Percentiles rank a stretch among this genome's conserved stretches.
These are phyloP conservation scores for Thalassiosira ordinaria DNA, from an alignment of 352 stramenopile genomes.

Conservation along the genomic window DNA sequence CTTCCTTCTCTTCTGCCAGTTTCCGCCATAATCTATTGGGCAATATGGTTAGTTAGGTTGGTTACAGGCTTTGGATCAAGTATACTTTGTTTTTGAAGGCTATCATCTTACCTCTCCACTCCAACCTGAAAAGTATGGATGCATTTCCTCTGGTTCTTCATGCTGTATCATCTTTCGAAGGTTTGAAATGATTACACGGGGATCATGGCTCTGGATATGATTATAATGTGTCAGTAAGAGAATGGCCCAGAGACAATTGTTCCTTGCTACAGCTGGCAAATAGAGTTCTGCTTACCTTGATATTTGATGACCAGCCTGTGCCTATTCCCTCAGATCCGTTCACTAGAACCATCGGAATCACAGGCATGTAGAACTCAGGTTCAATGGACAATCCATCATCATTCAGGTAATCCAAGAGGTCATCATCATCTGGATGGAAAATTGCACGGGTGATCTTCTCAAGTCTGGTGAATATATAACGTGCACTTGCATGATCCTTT, in stretches of 20 bases:
- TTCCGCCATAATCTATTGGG: constrained; percentile 65
- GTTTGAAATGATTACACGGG: constrained; percentile 95
- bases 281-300: constrained; percentile 30
- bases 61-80: too few species aligned
- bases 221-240: too few species aligned
- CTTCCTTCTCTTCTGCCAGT: constrained; percentile 68
- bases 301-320: constrained; percentile 95
- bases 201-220: constrained; percentile 91
- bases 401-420: constrained; percentile 94
- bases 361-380: constrained; percentile 96
- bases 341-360: constrained; percentile 94
- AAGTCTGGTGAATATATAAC: constrained; percentile 98
- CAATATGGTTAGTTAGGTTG: not conserved
- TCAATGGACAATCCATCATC: constrained; percentile 99
- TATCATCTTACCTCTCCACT: constrained; percentile 90
- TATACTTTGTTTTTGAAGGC: too few species aligned
- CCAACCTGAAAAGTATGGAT: constrained; percentile 96
- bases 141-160: constrained; percentile 88
- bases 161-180: constrained; percentile 87
- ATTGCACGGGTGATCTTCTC: constrained; percentile 95
- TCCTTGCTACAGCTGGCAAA: too few species aligned
- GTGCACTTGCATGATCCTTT: constrained; percentile 94
- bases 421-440: constrained; percentile 98
- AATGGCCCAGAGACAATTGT: too few species aligned
- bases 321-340: constrained; percentile 99